Percentiles rank a stretch among this genome's conserved stretches.
Conservation (phyloP, 169 alveolate species). For the Theileria equi region DNA sequence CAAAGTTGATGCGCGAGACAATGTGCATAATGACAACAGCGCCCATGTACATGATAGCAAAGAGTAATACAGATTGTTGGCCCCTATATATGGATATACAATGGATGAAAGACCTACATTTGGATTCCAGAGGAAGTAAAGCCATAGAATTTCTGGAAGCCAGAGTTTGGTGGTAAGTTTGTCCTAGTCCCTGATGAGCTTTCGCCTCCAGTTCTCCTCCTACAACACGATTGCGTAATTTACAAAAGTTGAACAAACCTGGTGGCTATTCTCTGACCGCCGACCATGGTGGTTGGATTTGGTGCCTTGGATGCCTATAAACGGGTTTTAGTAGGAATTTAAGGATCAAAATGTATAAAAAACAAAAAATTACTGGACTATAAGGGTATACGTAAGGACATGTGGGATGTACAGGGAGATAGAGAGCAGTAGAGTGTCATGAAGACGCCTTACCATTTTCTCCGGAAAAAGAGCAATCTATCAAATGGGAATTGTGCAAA, state of each 20-base stretch:
- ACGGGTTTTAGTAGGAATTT: too few relatives aligned
- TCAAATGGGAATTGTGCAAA: too few relatives aligned
- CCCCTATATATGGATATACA: slow-evolving; percentile 45
- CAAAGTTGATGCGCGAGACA: slow-evolving; percentile 63
- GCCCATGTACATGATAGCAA: slow-evolving; percentile 73
- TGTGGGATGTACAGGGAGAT: too few relatives aligned
- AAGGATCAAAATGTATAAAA: too few relatives aligned
- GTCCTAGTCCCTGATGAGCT: slow-evolving; percentile 52
- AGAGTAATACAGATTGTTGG: slow-evolving; percentile 72
- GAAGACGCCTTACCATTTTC: too few relatives aligned
- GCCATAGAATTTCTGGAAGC: slow-evolving; percentile 60
- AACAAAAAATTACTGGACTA: too few relatives aligned
- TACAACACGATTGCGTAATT: slow-evolving; percentile 1
- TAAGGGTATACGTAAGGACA: too few relatives aligned
- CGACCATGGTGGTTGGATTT: slow-evolving; percentile 56
- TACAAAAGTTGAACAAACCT: background rate
- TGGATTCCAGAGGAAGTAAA: slow-evolving; percentile 52
- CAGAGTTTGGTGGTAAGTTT: slow-evolving; percentile 59
- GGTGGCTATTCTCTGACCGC: slow-evolving; percentile 60
- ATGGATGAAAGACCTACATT: slow-evolving; percentile 12
- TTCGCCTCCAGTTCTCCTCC: slow-evolving; percentile 20
- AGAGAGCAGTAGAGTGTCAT: too few relatives aligned
- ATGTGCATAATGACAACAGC: slow-evolving; percentile 75
- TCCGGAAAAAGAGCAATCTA: too few relatives aligned
- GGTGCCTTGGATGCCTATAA: slow-evolving; percentile 32